Base-by-base conservation (phyloP, 2,329 filamentous ascomycete species). In the Beauveria sp. region DNA sequence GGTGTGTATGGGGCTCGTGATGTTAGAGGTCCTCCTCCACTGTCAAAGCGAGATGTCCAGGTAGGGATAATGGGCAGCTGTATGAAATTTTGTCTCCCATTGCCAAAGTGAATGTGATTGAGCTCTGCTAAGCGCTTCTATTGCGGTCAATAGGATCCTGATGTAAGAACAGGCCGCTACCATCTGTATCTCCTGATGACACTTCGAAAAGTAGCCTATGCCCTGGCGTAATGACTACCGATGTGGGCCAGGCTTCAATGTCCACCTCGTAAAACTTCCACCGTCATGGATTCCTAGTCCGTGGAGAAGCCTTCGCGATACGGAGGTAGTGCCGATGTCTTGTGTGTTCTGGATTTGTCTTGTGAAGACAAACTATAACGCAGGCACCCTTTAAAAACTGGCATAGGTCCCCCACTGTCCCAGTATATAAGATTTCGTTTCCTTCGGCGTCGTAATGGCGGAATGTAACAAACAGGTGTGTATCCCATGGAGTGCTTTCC, bases 201-300 rank as follows among this genome's bases (percentile, higher is more conserved):
- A 56, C 28, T 37, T 57, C 26, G 16, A 48, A 37, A 24, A 22
- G n/a, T 12, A 57, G 26, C 16, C 24, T 46, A n/a, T 48, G 18
- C 5, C 43, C 54, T 18, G 44, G 44, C n/a, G 20, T 18, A 37
- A 48, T 0, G 20, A 86, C 72, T 0, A 87, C 82, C 63, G 84
- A 85, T 0, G 84, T 87, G 0, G 85, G 84, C 85, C 84, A 88
- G 0, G 88, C 69, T 68, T 88, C 85, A 0, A 88, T 74, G 63
- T 88, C 84, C 0, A 87, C 82, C 0, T 69, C 71, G 65, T 88
- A 88, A 0, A 85, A 73, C 59, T 84, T 80, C 81, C 0, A 76
- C 72, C 30, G 79, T 76, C 9, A 88, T 83, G 0, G 79, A 75
- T 51, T 77, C 76, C 3, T 83, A 80, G 63, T 87, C 84, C 0